Base-by-base conservation (phyloP, 164 flowering plant species). In the Magnolia kwangsiensis region DNA sequence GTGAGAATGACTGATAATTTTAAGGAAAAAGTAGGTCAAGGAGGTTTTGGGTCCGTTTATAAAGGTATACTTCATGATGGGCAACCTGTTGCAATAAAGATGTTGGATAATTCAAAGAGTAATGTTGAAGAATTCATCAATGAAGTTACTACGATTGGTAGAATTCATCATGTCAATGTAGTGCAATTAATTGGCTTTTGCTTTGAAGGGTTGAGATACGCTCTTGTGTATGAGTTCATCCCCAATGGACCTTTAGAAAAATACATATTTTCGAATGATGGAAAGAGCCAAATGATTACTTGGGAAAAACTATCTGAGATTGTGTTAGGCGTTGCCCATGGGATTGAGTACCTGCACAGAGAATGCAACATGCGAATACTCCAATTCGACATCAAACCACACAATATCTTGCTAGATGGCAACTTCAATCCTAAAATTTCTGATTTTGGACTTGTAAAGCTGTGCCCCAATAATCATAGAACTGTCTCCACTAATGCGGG, bases 331-430 rank as follows among this genome's bases (percentile, higher is more conserved):
- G 51, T 67, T 13, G 75, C 79, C 18, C 24, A 16, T 23, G 79
- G 75, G 7, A 77, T 77, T 14, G 79, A 77, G 21, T 72, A 72
- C 16, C 20, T 72, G 29, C 75, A 72, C 66, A 50, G 51, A 29
- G 81, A 72, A 7, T 79, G 78, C 23, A 70, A 72, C 29, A 63
- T 59, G 59, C 4, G 72, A 11, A 75, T 72, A n/a, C 71, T 75
- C 16, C 81, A 79, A 37, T 66, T 79, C 58, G 75, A 79, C 51
- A 79, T 79, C 74, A 79, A 79, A 14, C 77, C 79, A 8, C 67
- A 77, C 65, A 77, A 77, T 45, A 77, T 77, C 50, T 45, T 77
- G 8, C 55, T 72, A 6, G 78, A 79, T 24, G 16, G 59, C 10
- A 31, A 64, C 51, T 79, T 75, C 51, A 27, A 8, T 51, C 78